These are phyloP conservation scores for Pholiota adiposa DNA, from an alignment of 1,284 basidiomycete species.

Conservation along the genomic window DNA sequence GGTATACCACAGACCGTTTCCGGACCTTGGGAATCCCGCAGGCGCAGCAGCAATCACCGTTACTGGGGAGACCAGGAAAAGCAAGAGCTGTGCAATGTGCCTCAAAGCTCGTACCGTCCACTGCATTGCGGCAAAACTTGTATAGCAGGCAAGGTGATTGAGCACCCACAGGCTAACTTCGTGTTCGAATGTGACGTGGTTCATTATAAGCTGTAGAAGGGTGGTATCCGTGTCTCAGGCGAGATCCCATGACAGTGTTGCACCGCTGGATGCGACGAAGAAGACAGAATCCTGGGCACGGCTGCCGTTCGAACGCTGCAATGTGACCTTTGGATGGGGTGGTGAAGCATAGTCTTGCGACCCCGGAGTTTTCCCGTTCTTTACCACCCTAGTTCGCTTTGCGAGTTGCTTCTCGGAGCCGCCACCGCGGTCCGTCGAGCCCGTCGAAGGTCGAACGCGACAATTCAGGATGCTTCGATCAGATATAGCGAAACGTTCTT, in stretches of 20 bases:
- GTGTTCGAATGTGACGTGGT: background rate
- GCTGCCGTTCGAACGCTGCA: background rate
- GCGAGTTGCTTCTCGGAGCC: too few relatives aligned
- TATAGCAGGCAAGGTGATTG: conserved; percentile 8
- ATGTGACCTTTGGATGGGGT: too few relatives aligned
- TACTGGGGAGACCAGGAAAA: conserved; percentile 4
- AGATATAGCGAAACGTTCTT: too few relatives aligned
- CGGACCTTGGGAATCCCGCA: conserved; percentile 62
- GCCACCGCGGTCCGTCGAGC: too few relatives aligned
- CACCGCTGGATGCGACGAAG: background rate
- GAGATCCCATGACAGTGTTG: conserved; percentile 6
- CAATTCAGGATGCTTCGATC: too few relatives aligned
- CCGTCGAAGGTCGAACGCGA: too few relatives aligned
- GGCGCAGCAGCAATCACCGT: conserved; percentile 13
- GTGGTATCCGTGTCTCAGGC: background rate
- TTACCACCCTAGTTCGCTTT: too few relatives aligned
- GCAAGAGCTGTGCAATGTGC: conserved; percentile 13
- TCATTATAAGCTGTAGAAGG: background rate
- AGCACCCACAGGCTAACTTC: background rate
- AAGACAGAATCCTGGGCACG: background rate
- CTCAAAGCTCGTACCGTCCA: conserved; percentile 11
- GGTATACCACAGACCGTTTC: conserved; percentile 75
- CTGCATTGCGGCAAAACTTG: conserved; percentile 5
- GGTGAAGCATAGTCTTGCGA: too few relatives aligned
- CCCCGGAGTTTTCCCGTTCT: too few relatives aligned